Evolutionary conservation across 2,329 filamentous ascomycete genomes (phyloP).

Genomic region (Coniella vitis): DNA sequence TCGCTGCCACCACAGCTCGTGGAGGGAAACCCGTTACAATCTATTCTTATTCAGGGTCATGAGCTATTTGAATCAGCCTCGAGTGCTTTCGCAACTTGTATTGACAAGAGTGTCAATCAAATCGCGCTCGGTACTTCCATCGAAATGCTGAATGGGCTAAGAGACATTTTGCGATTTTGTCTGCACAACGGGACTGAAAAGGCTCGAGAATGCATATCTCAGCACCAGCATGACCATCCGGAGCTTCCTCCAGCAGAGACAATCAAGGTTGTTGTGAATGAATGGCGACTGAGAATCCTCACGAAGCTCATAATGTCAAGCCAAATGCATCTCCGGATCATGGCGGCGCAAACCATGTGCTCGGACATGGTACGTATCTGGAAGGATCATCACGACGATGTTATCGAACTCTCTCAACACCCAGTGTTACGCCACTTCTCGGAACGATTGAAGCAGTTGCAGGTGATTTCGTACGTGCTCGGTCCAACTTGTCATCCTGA

Average conservation of each 20-base stretch:
- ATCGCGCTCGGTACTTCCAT: conserved; percentile 39
- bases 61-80: conserved; percentile 38
- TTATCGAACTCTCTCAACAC: conserved; percentile 27
- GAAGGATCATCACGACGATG: conserved; percentile 45
- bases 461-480: conserved; percentile 78
- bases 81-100: conserved; percentile 34
- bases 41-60: conserved; percentile 28
- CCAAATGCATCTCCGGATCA: conserved; percentile 84
- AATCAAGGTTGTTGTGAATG: conserved; percentile 45
- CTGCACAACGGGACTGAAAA: conserved; percentile 31
- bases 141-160: conserved; percentile 33
- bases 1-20: conserved; percentile 14
- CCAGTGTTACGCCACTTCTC: conserved; percentile 61
- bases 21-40: conserved; percentile 23
- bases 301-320: conserved; percentile 71
- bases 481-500: conserved; percentile 89
- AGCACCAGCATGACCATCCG: conserved; percentile 29
- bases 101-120: conserved; percentile 50
- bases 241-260: conserved; percentile 32
- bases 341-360: conserved; percentile 70
- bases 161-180: conserved; percentile 36
- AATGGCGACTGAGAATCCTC: conserved; percentile 65
- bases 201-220: conserved; percentile 27
- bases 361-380: conserved; percentile 61
- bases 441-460: conserved; percentile 59